Base-by-base conservation (phyloP, 129 eudicot genomes). In the Centella asiatica region DNA sequence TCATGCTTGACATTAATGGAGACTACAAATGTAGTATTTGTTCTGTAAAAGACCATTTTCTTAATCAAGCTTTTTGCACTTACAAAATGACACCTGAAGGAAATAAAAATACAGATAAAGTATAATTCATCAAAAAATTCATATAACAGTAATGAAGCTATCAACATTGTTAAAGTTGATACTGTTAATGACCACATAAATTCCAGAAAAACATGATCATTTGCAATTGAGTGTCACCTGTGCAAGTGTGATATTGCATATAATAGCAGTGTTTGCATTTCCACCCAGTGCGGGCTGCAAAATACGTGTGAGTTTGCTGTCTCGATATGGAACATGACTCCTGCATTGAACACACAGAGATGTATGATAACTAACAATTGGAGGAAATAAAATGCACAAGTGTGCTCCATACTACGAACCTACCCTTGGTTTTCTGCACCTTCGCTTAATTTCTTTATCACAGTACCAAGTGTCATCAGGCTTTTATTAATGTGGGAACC, bases 341-440 rank as follows among this genome's bases (percentile, higher is more conserved):
- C 99, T 93, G 86, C 57, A 77, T 69, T 27, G 60, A 44, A 60
- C 65, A 64, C 32, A 1, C 51, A 32, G 23, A 26, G 14, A 64
- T 47, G 28, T 20, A 28, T 6, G 57, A 67, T 47, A 32, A 18
- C 20, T 20, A 58, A 4, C 34, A 40, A 34, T 4, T 19, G 8
- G 9, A 42, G 53, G 44, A 29, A 66, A 65, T 33, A 37, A 27
- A 50, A 72, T 25, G 44, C 50, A 54, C 50, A 59, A 15, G n/a
- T 31, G 56, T 14, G 52, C 17, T 18, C 7, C 12, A 37, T 15
- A 23, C 28, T 60, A 39, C 14, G 18, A 67, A 69, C 96, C 25
- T 80, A 87, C 99, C 99, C 99, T 64, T 88, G 92, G 77, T 96
- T 85, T 78, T 93, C 99, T 58, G 87, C 96, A n/a, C 99, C 96